Base-by-base conservation (phyloP, 2,329 filamentous ascomycete species). In the Ophiostoma perfectum region DNA sequence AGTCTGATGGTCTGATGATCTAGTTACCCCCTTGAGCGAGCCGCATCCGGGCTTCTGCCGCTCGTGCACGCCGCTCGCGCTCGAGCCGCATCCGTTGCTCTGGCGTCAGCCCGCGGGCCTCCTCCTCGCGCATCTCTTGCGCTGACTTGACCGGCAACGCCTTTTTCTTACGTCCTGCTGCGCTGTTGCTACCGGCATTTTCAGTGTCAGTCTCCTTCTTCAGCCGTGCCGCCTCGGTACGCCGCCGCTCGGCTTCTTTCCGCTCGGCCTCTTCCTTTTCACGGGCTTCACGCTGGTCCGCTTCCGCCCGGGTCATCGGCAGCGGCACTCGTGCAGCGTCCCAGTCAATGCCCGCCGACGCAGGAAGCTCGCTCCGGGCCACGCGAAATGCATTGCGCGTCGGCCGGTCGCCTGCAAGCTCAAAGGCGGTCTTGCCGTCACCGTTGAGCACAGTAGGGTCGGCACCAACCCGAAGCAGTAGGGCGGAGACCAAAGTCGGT, bases 371-470 rank as follows among this genome's bases (percentile, higher is more conserved):
- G 44, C 86, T 84, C 6, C 95, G 90, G 4, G 93, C 92, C 2
- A 97, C 87, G 1, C 95, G 90, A 80, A 99, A 99, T 0, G 93
- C 91, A 75, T 98, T 93, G 1, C 94, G 87, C 0, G 93, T 97
- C 2, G 88, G 79, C 4, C 93, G 87, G 76, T 98, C 93, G 58
- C 94, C 92, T 0, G 92, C 88, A 1, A 99, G 84, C 68, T 96
- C 92, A 76, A 96, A 98, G 0, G 95, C 79, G 0, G 91, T 90
- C 76, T 90, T 93, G n/a, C 90, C 90, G 71, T 97, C 92, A 3
- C 77, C 81, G 75, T 90, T 97, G 39, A 78, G 77, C 1, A 88
- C 68, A 0, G 87, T 88, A 0, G 95, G 95, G 74, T 97, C 87
- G 1, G 92, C 90, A 1, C 83, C 83, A 3, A 84, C 89, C 77